Evolutionary conservation across 2,329 filamentous ascomycete genomes (phyloP), one percentile per base, ranked within the genome.

Genomic region (Gnomoniopsis sp.): DNA sequence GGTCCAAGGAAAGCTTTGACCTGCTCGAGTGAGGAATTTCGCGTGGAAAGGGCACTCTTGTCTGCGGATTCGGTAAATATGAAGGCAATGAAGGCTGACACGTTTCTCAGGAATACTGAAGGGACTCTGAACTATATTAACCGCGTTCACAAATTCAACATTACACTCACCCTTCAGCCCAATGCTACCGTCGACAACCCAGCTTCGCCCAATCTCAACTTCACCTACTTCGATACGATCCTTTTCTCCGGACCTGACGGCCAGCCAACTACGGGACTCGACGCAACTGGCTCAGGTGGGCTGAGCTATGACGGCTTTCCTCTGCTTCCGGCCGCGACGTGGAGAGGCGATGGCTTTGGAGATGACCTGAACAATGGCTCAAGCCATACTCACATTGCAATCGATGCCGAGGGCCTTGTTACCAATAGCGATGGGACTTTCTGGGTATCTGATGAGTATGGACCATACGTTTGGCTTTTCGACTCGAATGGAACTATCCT

Each of bases 371-470:
- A 79, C 0, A 87, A 87, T 7, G 86, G 84, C 1, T 78, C 26
- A 3, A 47, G 36, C 2, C n/a, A 26, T 7, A 22, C 76, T 58
- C 77, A 84, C 14, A 78, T 90, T 36, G 70, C 82, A 0, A 67
- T 91, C 2, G 88, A 91, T 66, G 73, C 82, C 0, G 88, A 91
- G 73, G 88, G 88, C 1, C 73, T 91, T 0, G 82, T 84, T 1
- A 75, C 91, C 7, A 80, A 79, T 51, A 64, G 73, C 0, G 81
- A 88, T 56, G 84, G 82, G 14, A 76, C 77, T 0, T 90, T 89
- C 72, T 91, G 86, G 86, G 75, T 90, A 43, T 81, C 77, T 8
- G 88, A 91, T 67, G 88, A 90, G 72, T 88, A 89, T 67, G 88
- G 87, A 0, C 86, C 86, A 0, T 90, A 86, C 65, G 74, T 90